Conservation (phyloP, 2,329 filamentous ascomycete genomes). For the Penicillium janthinellum region DNA sequence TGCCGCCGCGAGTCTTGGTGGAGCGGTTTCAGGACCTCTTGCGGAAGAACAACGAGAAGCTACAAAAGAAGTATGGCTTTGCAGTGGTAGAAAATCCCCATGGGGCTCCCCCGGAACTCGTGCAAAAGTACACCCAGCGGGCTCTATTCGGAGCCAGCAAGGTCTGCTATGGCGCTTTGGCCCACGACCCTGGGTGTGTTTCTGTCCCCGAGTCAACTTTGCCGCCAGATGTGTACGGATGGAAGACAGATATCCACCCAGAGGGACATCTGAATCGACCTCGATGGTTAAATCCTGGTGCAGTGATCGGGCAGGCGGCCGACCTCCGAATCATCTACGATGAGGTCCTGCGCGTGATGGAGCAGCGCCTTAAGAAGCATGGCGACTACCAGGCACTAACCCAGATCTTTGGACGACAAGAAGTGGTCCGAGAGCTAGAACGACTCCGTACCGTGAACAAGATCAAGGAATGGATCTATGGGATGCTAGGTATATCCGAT, state of each 20-base stretch:
- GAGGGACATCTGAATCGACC: slow-evolving; percentile 46
- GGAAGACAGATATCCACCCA: slow-evolving; percentile 44
- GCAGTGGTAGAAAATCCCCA: slow-evolving; percentile 25
- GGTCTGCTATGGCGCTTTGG: slow-evolving; percentile 49
- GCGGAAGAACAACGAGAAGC: slow-evolving; percentile 55
- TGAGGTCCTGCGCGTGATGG: slow-evolving; percentile 44
- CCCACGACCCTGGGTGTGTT: slow-evolving; percentile 53
- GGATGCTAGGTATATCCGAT: slow-evolving; percentile 41
- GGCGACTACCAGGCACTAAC: slow-evolving; percentile 53
- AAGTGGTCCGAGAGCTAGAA: slow-evolving; percentile 51
- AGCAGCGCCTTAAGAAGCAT: slow-evolving; percentile 33
- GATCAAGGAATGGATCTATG: slow-evolving; percentile 44
- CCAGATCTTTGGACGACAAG: slow-evolving; percentile 57
- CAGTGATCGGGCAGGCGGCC: slow-evolving; percentile 54
- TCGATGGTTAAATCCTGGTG: slow-evolving; percentile 52
- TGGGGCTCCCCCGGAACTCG: slow-evolving; percentile 22
- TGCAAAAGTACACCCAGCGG: slow-evolving; percentile 53
- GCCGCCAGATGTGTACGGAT: slow-evolving; percentile 52
- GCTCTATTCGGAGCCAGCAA: slow-evolving; percentile 61
- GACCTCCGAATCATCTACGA: slow-evolving; percentile 53
- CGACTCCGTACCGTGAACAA: slow-evolving; percentile 36
- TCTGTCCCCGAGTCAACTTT: slow-evolving; percentile 56
- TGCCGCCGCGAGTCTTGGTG: slow-evolving; percentile 65
- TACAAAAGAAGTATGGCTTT: slow-evolving; percentile 54
- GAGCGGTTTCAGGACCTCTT: slow-evolving; percentile 61